phyloP scores from a whole-genome alignment of 192 early-diverging fungal genomes.

The Backusella morwellensis region DNA sequence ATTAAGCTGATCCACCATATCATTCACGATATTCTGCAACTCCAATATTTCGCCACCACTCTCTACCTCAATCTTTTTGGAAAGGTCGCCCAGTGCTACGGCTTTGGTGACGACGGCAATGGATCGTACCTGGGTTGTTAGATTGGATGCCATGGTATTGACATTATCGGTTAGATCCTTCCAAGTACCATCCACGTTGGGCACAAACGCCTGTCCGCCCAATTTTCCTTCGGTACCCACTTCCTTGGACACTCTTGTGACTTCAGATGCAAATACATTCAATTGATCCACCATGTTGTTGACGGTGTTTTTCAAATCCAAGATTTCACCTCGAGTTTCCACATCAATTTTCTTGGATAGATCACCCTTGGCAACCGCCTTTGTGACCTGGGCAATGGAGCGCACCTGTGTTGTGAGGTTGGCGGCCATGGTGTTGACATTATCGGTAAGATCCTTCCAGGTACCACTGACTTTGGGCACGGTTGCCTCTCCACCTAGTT shows the following conservation, averaged over 20 bases:
- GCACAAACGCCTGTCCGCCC: slow-evolving; percentile 56
- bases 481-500: slow-evolving; percentile 52
- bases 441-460: slow-evolving; percentile 61
- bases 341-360: slow-evolving; percentile 52
- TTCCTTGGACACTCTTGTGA: slow-evolving; percentile 54
- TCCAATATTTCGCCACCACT: slow-evolving; percentile 57
- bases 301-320: slow-evolving; percentile 52
- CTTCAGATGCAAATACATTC: slow-evolving; percentile 51
- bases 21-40: slow-evolving; percentile 68
- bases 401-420: slow-evolving; percentile 63
- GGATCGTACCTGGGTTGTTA: slow-evolving; percentile 60
- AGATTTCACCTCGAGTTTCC: slow-evolving; percentile 51
- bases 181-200: slow-evolving; percentile 56
- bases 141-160: slow-evolving; percentile 60
- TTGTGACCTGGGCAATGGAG: slow-evolving; percentile 54
- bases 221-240: slow-evolving; percentile 64
- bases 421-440: slow-evolving; percentile 61
- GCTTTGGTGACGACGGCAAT: slow-evolving; percentile 56
- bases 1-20: slow-evolving; percentile 48
- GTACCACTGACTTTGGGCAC: slow-evolving; percentile 46
- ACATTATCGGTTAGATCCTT: slow-evolving; percentile 60
- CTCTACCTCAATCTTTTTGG: slow-evolving; percentile 50
- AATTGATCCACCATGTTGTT: slow-evolving; percentile 62
- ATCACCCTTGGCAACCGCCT: slow-evolving; percentile 58
- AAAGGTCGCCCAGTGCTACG: slow-evolving; percentile 52